phyloP scores from a whole-genome alignment of 2,329 filamentous ascomycete species.

The Diaporthe eres region DNA sequence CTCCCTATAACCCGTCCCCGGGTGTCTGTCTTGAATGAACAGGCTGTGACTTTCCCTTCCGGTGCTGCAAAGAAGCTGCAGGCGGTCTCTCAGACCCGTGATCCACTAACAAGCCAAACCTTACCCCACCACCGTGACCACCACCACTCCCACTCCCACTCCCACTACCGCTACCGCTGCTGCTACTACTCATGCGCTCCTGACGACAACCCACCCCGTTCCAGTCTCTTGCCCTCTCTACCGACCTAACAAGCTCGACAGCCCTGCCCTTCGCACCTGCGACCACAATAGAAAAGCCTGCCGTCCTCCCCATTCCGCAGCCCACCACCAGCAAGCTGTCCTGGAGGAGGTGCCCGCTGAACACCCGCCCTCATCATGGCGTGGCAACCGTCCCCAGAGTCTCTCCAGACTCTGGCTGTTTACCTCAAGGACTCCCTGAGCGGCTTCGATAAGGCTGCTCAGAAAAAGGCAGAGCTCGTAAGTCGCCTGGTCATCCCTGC shows the following conservation, averaged over 20 bases:
- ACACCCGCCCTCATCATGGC: slow-evolving; percentile 70
- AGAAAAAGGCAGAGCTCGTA: slow-evolving; percentile 92
- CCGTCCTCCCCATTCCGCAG: slow-evolving; percentile 4
- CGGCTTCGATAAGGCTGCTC: slow-evolving; percentile 81
- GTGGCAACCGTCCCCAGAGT: slow-evolving; percentile 93
- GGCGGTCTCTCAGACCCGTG: slow-evolving; percentile 22
- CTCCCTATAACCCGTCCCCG: background rate
- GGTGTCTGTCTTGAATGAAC: background rate
- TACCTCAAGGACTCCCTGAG: slow-evolving; percentile 94
- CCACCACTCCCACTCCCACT: slow-evolving; percentile 11
- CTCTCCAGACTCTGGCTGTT: slow-evolving; percentile 87
- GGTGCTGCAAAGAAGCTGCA: slow-evolving; percentile 24
- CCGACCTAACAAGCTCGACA: slow-evolving; percentile 4
- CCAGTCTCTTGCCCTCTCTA: slow-evolving; percentile 22
- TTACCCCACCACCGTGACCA: slow-evolving; percentile 31
- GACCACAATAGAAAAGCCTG: slow-evolving; percentile 8
- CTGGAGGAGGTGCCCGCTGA: slow-evolving; percentile 41
- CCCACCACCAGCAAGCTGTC: slow-evolving; percentile 23
- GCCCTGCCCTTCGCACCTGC: background rate
- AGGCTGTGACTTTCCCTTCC: background rate
- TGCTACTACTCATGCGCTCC: background rate
- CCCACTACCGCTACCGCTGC: background rate
- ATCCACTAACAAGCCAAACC: slow-evolving; percentile 30
- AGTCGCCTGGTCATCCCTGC: slow-evolving; percentile 54
- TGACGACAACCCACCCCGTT: slow-evolving; percentile 23